Evolutionary conservation across 148 eudicot species (phyloP).

Genomic region (Tetragonia tetragonoides): DNA sequence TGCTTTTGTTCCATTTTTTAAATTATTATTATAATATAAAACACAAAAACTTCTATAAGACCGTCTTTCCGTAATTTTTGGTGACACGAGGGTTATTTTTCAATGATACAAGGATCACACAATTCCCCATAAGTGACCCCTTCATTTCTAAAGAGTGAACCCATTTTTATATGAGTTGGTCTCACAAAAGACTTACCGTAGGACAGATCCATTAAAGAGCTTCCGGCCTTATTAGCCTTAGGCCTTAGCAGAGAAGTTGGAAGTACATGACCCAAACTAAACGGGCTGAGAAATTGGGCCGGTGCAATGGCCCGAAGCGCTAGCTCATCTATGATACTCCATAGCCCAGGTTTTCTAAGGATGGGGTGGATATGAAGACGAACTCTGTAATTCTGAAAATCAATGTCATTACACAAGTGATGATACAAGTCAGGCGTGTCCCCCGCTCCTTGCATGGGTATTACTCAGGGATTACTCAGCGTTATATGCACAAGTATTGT

Average conservation of each 20-base stretch:
- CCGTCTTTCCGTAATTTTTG: too few relatives aligned
- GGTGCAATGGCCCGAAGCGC: background rate
- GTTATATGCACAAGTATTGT: constrained; percentile 22
- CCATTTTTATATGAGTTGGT: too few relatives aligned
- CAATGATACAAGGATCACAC: too few relatives aligned
- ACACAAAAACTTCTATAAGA: too few relatives aligned
- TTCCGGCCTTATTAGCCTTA: background rate
- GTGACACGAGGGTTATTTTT: too few relatives aligned
- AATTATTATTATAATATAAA: too few relatives aligned
- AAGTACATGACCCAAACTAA: constrained; percentile 4
- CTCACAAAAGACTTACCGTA: too few relatives aligned
- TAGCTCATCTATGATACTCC: background rate
- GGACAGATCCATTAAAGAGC: background rate
- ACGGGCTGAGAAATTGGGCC: constrained; percentile 1
- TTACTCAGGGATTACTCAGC: background rate
- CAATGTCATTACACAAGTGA: constrained; percentile 11
- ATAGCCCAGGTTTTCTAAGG: background rate
- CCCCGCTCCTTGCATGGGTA: too few relatives aligned
- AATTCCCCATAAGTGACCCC: too few relatives aligned
- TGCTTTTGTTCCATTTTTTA: too few relatives aligned
- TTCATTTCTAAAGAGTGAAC: too few relatives aligned
- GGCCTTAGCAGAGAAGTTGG: too few relatives aligned
- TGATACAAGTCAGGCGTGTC: constrained; percentile 5
- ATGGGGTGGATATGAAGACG: background rate
- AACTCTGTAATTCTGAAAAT: background rate